phyloP scores from a whole-genome alignment of 2,329 filamentous ascomycete species.

The Fusarium metavorans region DNA sequence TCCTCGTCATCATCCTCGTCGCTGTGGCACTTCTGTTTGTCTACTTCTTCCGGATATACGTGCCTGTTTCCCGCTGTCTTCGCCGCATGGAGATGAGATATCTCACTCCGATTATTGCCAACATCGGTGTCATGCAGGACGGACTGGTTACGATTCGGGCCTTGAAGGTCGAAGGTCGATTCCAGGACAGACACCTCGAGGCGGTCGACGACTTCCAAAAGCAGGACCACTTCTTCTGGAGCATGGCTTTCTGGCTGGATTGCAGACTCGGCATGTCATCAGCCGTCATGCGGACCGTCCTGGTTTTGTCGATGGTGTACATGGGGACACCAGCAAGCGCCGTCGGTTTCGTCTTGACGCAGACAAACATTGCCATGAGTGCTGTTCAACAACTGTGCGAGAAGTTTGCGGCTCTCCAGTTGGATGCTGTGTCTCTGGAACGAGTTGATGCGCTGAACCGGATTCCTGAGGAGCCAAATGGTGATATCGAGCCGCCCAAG shows the following conservation, averaged over 20 bases:
- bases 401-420: conserved; percentile 85
- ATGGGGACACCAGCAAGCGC: conserved; percentile 81
- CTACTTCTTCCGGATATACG: conserved; percentile 79
- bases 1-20: conserved; percentile 80
- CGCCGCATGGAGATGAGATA: conserved; percentile 91
- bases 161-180: conserved; percentile 81
- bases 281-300: conserved; percentile 76
- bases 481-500: conserved; percentile 75
- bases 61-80: conserved; percentile 86
- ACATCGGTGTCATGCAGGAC: conserved; percentile 89
- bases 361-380: conserved; percentile 52
- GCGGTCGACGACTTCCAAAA: conserved; percentile 92
- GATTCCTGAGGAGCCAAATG: conserved; percentile 79
- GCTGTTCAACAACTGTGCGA: conserved; percentile 72
- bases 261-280: conserved; percentile 76
- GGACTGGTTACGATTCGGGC: conserved; percentile 89
- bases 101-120: conserved; percentile 88
- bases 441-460: conserved; percentile 85
- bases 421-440: conserved; percentile 93
- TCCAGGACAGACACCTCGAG: conserved; percentile 82
- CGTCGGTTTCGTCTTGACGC: conserved; percentile 84
- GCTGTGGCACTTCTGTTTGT: conserved; percentile 77
- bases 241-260: conserved; percentile 85
- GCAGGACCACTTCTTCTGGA: conserved; percentile 97
- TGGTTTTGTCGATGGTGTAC: conserved; percentile 81